Base-by-base conservation (phyloP, 768 basidiomycete species). In the Suillus weaverae region DNA sequence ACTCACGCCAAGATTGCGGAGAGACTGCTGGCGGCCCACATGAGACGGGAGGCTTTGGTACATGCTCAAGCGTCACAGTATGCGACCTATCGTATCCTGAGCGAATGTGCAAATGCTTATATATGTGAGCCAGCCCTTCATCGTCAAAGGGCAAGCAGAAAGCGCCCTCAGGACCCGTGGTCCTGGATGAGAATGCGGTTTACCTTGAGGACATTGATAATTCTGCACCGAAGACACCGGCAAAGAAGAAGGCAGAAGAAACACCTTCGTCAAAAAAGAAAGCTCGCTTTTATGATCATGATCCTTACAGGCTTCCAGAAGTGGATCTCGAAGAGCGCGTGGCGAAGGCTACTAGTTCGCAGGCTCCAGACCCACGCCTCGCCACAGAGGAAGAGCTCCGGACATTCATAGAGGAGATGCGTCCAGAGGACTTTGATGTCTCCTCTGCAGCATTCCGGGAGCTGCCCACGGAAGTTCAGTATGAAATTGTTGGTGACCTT, bases 401-500 rank as follows among this genome's bases (percentile, higher is more conserved):
- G 22, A 78, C 85, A 1, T 99, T 99, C 77, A 97, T 99, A 67
- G 95, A 98, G 64, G 92, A 96, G 53, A 96, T 98, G 89, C 87
- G 90, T 2, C 95, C 96, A 0, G 95, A 95, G 70, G 95, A 99
- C 72, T 93, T 99, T 70, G 97, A 99, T 72, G 86, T 97, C 62
- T 84, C 88, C 20, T 95, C 95, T 2, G 85, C 93, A 5, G 93
- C 89, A 22, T 99, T 99, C 74, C 86, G 89, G 30, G 92, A 94
- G 67, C 85, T 99, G 3, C 96, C 97, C 3, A 97, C 94, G 0
- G 96, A 99, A 75, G 88, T 97, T 26, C 95, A 99, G 70, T 99
- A 99, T 77, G 97, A 99, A 79, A 97, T 99, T 68, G 89, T 99
- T 39, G 96, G 97, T 61, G 97, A 99, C 79, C 81, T 99, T 56